phyloP scores from a whole-genome alignment of 345 rosid genomes.

The Syzygium aromaticum region DNA sequence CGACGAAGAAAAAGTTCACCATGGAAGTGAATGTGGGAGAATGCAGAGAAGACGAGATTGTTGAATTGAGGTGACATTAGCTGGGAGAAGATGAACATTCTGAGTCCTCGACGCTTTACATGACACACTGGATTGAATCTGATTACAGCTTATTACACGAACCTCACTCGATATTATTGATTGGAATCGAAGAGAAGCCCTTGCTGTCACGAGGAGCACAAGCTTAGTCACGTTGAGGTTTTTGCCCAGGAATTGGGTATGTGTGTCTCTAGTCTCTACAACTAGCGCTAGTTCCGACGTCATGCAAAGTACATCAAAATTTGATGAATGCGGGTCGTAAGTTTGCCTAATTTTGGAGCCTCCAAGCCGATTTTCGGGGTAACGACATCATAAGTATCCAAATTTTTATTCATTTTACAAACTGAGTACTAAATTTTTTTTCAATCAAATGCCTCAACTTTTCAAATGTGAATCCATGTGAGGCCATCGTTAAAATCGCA shows the following conservation, averaged over 20 bases:
- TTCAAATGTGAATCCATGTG: neutral
- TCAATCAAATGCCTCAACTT: neutral
- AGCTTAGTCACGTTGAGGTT: neutral
- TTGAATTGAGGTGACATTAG: neutral
- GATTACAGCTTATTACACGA: neutral
- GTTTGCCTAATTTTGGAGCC: neutral
- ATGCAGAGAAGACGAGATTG: slow-evolving; percentile 11
- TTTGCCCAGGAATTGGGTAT: neutral
- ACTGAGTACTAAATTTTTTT: neutral
- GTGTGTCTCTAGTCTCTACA: neutral
- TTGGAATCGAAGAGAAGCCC: neutral
- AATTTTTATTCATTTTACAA: neutral
- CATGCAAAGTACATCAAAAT: neutral
- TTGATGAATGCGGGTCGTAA: neutral
- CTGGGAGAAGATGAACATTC: neutral
- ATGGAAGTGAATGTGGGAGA: slow-evolving; percentile 18
- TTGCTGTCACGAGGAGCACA: neutral
- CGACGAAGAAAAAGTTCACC: slow-evolving; percentile 6
- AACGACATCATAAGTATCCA: neutral
- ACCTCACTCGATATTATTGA: neutral
- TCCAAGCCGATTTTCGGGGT: neutral
- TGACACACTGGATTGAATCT: neutral
- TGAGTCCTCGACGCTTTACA: neutral
- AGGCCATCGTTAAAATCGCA: neutral
- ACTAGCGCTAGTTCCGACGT: neutral